Evolutionary conservation across 345 rosid species (phyloP).

Genomic region (Pugionium dolabratum): DNA sequence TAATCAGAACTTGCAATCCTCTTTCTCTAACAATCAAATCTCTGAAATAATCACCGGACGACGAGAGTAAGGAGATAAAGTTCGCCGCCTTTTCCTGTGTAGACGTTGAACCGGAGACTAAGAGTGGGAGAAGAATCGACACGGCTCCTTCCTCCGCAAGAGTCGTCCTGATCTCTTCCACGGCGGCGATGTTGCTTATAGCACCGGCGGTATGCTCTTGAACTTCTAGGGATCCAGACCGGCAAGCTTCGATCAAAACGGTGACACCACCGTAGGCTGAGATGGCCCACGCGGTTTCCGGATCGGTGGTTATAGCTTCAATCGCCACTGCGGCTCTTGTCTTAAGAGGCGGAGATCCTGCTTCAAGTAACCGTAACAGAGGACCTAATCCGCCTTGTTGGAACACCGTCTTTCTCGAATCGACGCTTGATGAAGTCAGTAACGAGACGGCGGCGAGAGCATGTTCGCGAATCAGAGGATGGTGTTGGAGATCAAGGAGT

Average conservation of each 20-base stretch:
- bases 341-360: slow-evolving; percentile 57
- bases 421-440: slow-evolving; percentile 54
- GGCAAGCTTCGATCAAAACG: slow-evolving; percentile 60
- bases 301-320: slow-evolving; percentile 68
- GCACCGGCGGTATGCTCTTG: slow-evolving; percentile 65
- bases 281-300: slow-evolving; percentile 71
- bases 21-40: slow-evolving; percentile 57
- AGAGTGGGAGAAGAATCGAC: slow-evolving; percentile 54
- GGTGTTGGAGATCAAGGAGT: slow-evolving; percentile 58
- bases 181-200: slow-evolving; percentile 56
- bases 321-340: slow-evolving; percentile 69
- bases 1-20: slow-evolving; percentile 62
- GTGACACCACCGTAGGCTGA: slow-evolving; percentile 71
- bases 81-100: slow-evolving; percentile 56
- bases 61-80: slow-evolving; percentile 57
- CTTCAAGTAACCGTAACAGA: slow-evolving; percentile 58
- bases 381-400: slow-evolving; percentile 82
- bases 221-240: slow-evolving; percentile 55
- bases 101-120: slow-evolving; percentile 44
- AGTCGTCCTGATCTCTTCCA: slow-evolving; percentile 56
- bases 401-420: slow-evolving; percentile 62
- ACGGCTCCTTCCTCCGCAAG: slow-evolving; percentile 76
- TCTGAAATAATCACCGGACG: slow-evolving; percentile 63
- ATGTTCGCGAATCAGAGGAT: slow-evolving; percentile 59
- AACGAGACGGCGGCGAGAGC: slow-evolving; percentile 64